phyloP scores from a whole-genome alignment of 768 basidiomycete genomes.

The Suillus variegatus region DNA sequence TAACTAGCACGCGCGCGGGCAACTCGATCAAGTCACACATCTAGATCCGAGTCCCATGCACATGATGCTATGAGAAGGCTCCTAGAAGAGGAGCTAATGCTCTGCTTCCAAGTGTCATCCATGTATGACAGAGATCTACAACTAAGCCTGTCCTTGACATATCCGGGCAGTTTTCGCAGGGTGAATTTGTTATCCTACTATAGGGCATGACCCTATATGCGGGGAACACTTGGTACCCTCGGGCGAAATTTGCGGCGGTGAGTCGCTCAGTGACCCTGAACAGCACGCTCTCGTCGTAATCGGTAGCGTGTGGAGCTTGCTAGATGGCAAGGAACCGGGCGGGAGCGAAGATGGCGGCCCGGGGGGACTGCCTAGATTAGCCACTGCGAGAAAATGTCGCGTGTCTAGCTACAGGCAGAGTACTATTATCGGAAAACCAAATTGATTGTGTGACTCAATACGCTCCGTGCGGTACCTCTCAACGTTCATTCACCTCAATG shows the following conservation, averaged over 20 bases:
- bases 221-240: neutral
- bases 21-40: neutral
- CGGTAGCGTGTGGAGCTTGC: neutral
- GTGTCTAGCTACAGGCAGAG: neutral
- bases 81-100: neutral
- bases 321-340: neutral
- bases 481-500: neutral
- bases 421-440: neutral
- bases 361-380: neutral
- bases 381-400: neutral
- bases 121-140: neutral
- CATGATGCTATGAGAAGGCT: neutral
- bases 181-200: neutral
- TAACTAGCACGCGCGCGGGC: neutral
- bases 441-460: neutral
- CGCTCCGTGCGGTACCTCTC: neutral
- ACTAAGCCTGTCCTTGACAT: neutral
- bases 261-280: neutral
- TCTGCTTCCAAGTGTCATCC: neutral
- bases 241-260: neutral
- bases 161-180: neutral
- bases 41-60: neutral
- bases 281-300: neutral
- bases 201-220: neutral
- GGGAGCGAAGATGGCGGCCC: neutral